Base-by-base conservation (phyloP, 2,329 filamentous ascomycete genomes). In the Pyrenophora teres region DNA sequence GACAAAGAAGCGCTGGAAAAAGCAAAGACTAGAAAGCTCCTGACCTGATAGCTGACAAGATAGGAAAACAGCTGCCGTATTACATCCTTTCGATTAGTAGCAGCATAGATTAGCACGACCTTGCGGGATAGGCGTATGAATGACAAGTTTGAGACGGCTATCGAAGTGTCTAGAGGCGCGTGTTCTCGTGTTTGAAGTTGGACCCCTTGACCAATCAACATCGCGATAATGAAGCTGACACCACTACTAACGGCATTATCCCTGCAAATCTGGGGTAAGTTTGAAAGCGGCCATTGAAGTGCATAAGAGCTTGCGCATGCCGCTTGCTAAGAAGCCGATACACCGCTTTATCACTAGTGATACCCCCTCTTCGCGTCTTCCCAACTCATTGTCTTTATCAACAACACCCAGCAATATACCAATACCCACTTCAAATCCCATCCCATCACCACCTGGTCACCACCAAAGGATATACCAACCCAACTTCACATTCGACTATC, bases 251-350 rank as follows among this genome's bases (percentile, higher is more conserved):
- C 23, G 6, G n/a, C 36, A 30, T 7, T 3, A 55, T 45, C 52
- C 54, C 44, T 60, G 57, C 44, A 52, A 56, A 54, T 46, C 57
- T 40, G 57, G 57, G 57, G 57, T 52, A n/a, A 60, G 55, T 52
- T 54, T 30, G 40, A 54, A 56, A 53, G 41, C 50, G 45, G 37
- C 35, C 45, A 46, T 50, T 21, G 39, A 43, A 44, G 39, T 18
- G 33, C 39, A 46, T 43, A 16, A 36, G 33, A 27, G 33, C 25
- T 46, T 10, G 32, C 41, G 40, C 43, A 40, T 48, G 44, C 9
- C 21, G 25, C n/a, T 15, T n/a, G n/a, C n/a, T n/a, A n/a, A n/a
- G n/a, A 30, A 33, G 38, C 19, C 30, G 19, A 36, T 46, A 30
- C 31, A 46, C 48, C 40, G 27, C 52, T 50, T 18, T 33, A 19